Conservation (phyloP, 169 alveolate genomes). For the Eimeria mitis region DNA sequence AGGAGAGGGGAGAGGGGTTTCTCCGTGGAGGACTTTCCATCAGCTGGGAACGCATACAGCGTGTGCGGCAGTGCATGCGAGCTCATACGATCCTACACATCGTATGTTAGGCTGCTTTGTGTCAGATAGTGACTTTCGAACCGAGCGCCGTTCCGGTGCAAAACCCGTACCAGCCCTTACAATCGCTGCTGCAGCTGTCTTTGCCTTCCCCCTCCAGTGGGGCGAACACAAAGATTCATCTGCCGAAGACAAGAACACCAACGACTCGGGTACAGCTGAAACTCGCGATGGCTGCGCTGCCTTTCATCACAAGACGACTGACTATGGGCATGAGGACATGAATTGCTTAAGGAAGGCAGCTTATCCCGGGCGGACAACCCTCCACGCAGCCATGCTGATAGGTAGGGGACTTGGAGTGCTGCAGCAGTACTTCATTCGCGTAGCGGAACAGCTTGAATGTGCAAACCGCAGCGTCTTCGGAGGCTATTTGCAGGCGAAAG, state of each 20-base stretch:
- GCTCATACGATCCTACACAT: neutral
- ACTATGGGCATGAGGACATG: neutral
- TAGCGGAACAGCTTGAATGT: neutral
- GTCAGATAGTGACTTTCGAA: neutral
- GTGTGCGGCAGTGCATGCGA: neutral
- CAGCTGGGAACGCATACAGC: neutral
- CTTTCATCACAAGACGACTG: neutral
- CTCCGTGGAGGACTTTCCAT: neutral
- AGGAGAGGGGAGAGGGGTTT: neutral
- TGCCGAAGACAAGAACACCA: neutral
- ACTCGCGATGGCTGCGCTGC: neutral
- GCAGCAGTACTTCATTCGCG: conserved; percentile 23
- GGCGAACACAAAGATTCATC: neutral
- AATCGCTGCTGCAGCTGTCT: conserved; percentile 17
- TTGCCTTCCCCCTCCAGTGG: conserved; percentile 13
- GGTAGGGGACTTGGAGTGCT: neutral
- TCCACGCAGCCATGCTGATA: neutral
- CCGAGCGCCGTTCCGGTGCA: neutral
- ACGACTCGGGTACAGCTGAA: neutral
- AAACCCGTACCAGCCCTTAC: conserved; percentile 3
- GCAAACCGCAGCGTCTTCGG: neutral
- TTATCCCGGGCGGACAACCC: neutral
- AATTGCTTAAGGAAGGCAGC: neutral
- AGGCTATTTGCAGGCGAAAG: neutral
- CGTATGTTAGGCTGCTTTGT: neutral